Percentiles rank a stretch among this genome's conserved stretches.
Conservation (phyloP, 192 early-diverging fungal genomes). For the Mortierella alpina region DNA sequence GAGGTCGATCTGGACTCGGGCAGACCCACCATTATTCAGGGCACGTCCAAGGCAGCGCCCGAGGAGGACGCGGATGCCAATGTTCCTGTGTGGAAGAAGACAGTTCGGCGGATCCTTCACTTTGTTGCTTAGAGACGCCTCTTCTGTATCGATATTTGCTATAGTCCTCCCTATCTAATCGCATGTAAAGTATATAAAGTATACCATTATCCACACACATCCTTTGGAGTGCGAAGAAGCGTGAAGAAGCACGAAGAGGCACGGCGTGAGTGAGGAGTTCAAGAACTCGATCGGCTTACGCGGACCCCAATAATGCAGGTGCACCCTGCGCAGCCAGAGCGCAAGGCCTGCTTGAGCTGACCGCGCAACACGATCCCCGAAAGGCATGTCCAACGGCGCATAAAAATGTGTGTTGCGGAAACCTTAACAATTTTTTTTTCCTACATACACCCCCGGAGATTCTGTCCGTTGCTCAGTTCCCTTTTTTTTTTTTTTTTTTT, state of each 20-base stretch:
- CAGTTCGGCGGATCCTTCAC: constrained; percentile 4
- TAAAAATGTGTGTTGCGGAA: no score
- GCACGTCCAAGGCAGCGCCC: constrained; percentile 1
- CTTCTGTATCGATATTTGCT: not conserved
- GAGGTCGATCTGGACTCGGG: constrained; percentile 70
- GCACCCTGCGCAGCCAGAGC: no score
- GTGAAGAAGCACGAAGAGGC: no score
- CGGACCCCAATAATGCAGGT: no score
- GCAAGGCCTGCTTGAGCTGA: no score
- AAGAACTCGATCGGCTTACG: no score
- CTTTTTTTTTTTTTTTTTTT: not conserved
- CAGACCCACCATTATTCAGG: constrained; percentile 34
- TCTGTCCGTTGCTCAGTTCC: not conserved
- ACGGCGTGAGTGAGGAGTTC: no score
- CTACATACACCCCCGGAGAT: no score
- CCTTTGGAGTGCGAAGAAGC: not conserved
- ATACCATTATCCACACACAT: not conserved
- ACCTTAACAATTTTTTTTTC: no score
- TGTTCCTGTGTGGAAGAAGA: constrained; percentile 24
- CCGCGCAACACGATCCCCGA: no score
- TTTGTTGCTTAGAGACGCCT: constrained; percentile 14
- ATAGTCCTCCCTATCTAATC: not conserved
- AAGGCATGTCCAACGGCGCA: no score
- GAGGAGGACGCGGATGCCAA: constrained; percentile 1
- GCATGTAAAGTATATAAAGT: not conserved